A percentile compares a stretch with the other conserved stretches of the same genome.
phyloP scores from a whole-genome alignment of 148 eudicot genomes.

The Polygonum maritimum region DNA sequence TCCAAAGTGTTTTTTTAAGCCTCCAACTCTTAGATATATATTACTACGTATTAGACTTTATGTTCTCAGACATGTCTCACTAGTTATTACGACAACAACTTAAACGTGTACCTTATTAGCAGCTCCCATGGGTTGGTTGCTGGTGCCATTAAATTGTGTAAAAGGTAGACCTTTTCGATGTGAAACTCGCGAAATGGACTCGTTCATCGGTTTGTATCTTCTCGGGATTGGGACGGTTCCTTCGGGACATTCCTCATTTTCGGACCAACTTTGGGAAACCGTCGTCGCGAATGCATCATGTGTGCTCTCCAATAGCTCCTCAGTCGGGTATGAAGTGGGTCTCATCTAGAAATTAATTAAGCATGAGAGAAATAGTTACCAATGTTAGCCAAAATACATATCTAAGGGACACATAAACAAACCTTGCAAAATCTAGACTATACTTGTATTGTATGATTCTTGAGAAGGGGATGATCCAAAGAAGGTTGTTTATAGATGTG shows the following conservation, averaged over 20 bases:
- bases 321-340: not conserved
- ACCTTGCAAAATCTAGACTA: too few species aligned
- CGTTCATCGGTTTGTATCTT: not conserved
- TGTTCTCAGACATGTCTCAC: too few species aligned
- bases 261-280: not conserved
- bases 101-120: not conserved
- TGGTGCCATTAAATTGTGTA: not conserved
- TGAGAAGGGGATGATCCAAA: conserved; percentile 4
- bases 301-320: not conserved
- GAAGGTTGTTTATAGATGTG: conserved; percentile 2
- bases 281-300: not conserved
- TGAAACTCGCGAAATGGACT: not conserved
- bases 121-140: not conserved
- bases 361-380: not conserved
- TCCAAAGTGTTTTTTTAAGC: too few species aligned
- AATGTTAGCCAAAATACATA: not conserved
- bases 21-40: too few species aligned
- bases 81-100: too few species aligned
- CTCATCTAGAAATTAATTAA: not conserved
- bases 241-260: not conserved
- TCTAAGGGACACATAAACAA: too few species aligned
- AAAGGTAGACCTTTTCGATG: not conserved
- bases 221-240: not conserved
- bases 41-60: too few species aligned
- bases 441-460: not conserved